These are phyloP conservation scores for Pyracantha coccinea DNA, from an alignment of 331 rosid species.

Conservation along the genomic window DNA sequence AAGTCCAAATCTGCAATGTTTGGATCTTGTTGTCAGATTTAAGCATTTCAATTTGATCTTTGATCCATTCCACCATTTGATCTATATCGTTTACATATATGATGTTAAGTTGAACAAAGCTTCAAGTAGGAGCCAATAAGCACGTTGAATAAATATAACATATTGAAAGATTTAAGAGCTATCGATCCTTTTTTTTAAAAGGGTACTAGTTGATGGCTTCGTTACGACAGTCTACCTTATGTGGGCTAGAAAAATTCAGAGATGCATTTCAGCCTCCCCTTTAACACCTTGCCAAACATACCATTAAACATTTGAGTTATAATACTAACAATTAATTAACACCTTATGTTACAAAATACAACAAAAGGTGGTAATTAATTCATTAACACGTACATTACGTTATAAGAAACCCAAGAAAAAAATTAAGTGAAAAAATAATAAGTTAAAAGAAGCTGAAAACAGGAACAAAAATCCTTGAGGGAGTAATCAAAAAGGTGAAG, in stretches of 20 bases:
- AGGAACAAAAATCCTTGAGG: background rate
- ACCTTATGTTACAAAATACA: slow-evolving; percentile 24
- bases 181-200: background rate
- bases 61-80: too few relatives aligned
- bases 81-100: too few relatives aligned
- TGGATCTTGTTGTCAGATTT: background rate
- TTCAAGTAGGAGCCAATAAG: background rate
- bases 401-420: slow-evolving; percentile 13
- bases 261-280: too few relatives aligned
- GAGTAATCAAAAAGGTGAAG: slow-evolving; percentile 9
- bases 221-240: too few relatives aligned
- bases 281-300: slow-evolving; percentile 21
- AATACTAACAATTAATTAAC: slow-evolving; percentile 27
- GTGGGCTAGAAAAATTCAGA: too few relatives aligned
- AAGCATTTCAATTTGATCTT: background rate
- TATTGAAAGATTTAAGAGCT: background rate
- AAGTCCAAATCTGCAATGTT: background rate
- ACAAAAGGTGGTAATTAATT: slow-evolving; percentile 29
- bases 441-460: background rate
- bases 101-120: background rate
- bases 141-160: background rate
- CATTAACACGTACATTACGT: slow-evolving; percentile 21
- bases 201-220: too few relatives aligned
- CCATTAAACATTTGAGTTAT: slow-evolving; percentile 32
- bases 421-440: background rate